Conservation (phyloP, 352 stramenopile species). For the Phytopythium montanum region DNA sequence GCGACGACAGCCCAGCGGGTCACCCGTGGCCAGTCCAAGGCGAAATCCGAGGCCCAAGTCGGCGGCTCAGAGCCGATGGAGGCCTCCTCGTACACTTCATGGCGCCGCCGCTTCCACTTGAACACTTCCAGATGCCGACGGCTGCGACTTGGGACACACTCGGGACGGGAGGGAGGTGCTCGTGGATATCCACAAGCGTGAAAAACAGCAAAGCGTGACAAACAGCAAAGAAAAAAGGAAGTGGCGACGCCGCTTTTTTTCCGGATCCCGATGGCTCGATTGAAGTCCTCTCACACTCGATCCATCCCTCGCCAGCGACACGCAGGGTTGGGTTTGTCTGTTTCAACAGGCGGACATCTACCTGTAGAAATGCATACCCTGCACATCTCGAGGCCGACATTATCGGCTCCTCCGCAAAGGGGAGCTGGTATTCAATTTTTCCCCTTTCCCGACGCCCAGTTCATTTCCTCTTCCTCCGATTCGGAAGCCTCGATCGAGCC, state of each 20-base stretch:
- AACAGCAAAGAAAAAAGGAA: background rate
- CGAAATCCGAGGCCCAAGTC: too few relatives aligned
- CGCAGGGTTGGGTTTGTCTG: background rate
- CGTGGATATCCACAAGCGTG: background rate
- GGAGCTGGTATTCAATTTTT: too few relatives aligned
- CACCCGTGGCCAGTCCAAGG: too few relatives aligned
- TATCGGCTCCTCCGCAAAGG: background rate
- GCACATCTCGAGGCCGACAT: background rate
- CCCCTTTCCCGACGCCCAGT: background rate
- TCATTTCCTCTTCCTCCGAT: slow-evolving; percentile 2
- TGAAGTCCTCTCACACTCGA: background rate
- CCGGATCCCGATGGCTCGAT: background rate
- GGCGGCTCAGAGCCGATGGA: too few relatives aligned
- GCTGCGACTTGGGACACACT: too few relatives aligned
- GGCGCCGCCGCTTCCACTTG: too few relatives aligned
- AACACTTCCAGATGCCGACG: too few relatives aligned
- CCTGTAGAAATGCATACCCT: background rate
- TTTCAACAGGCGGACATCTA: background rate
- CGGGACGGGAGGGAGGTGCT: too few relatives aligned
- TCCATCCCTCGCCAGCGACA: background rate
- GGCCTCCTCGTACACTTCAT: too few relatives aligned
- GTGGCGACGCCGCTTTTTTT: background rate
- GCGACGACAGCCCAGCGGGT: too few relatives aligned
- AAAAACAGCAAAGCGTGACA: background rate
- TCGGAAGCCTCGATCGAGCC: background rate